A percentile compares a stretch with the other conserved stretches of the same genome.
These are phyloP conservation scores for Populus deltoides DNA, from an alignment of 345 rosid species.

Conservation along the genomic window DNA sequence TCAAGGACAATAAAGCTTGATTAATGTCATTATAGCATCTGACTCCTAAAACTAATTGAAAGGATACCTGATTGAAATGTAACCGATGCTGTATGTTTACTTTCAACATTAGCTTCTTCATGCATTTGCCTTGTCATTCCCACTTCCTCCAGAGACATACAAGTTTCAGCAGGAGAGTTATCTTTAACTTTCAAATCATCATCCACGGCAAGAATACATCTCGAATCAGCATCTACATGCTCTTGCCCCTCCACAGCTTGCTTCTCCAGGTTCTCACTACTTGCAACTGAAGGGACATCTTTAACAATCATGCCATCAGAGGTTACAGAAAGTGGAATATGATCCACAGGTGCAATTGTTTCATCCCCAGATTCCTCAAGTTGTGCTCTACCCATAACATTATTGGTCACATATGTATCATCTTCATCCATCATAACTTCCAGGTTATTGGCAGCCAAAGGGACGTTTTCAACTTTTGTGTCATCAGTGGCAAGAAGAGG, in stretches of 20 bases:
- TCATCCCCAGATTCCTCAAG: conserved; percentile 23
- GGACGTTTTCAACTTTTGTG: conserved; percentile 13
- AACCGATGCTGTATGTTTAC: conserved; percentile 20
- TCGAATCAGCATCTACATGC: conserved; percentile 30
- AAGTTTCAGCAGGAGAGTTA: conserved; percentile 17
- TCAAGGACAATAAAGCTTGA: too few species aligned
- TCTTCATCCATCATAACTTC: conserved; percentile 26
- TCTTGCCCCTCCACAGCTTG: conserved; percentile 32
- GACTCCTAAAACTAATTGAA: background rate
- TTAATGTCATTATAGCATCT: background rate
- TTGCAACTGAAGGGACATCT: conserved; percentile 22
- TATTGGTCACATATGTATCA: conserved; percentile 13
- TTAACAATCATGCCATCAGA: conserved; percentile 6
- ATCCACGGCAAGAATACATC: conserved; percentile 6
- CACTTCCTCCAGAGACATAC: conserved; percentile 25
- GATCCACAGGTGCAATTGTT: conserved; percentile 15
- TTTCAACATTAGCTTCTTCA: conserved; percentile 37
- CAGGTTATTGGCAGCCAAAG: background rate
- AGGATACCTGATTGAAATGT: conserved; percentile 31
- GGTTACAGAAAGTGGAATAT: conserved; percentile 5
- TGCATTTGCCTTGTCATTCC: conserved; percentile 23
- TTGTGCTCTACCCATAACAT: conserved; percentile 28
- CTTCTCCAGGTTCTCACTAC: conserved; percentile 24
- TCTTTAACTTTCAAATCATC: conserved; percentile 14
- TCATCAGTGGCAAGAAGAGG: conserved; percentile 5